Evolutionary conservation across 306 rosid genomes (phyloP).

Genomic region (Arachis hypogaea): DNA sequence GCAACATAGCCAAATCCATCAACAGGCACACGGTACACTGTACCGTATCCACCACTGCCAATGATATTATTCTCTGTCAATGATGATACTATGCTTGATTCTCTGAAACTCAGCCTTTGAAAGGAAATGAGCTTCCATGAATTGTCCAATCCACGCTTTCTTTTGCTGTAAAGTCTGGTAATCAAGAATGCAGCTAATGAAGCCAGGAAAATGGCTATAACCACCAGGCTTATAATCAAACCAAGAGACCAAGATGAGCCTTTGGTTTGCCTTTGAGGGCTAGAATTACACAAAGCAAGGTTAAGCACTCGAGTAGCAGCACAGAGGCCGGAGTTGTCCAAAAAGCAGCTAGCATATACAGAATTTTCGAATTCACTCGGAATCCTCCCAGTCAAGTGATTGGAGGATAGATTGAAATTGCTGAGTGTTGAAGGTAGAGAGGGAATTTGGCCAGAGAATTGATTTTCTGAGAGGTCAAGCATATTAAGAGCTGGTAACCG

Average conservation of each 20-base stretch:
- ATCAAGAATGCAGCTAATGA: conserved; percentile 15
- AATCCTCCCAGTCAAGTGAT: conserved; percentile 48
- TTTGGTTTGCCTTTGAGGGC: conserved; percentile 30
- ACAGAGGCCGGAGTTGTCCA: conserved; percentile 60
- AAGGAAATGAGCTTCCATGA: conserved; percentile 62
- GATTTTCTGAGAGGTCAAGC: conserved; percentile 62
- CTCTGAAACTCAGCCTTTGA: conserved; percentile 56
- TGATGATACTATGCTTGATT: conserved; percentile 46
- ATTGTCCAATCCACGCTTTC: conserved; percentile 33
- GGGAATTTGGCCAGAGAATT: conserved; percentile 61
- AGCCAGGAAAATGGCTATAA: conserved; percentile 12
- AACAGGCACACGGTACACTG: conserved; percentile 59
- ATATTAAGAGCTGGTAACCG: conserved; percentile 37
- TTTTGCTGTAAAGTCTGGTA: conserved; percentile 30
- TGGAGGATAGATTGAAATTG: conserved; percentile 37
- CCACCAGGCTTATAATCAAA: conserved; percentile 47
- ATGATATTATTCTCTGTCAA: conserved; percentile 44
- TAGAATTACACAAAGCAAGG: conserved; percentile 41
- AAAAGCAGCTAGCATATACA: conserved; percentile 50
- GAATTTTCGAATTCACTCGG: conserved; percentile 44
- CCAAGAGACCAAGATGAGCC: conserved; percentile 41
- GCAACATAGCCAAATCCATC: conserved; percentile 49
- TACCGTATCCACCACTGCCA: conserved; percentile 70
- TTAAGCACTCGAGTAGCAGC: conserved; percentile 29
- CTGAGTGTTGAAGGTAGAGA: background rate